These are phyloP conservation scores for Botryotinia narcissicola DNA, from an alignment of 2,329 filamentous ascomycete species.

Conservation along the genomic window DNA sequence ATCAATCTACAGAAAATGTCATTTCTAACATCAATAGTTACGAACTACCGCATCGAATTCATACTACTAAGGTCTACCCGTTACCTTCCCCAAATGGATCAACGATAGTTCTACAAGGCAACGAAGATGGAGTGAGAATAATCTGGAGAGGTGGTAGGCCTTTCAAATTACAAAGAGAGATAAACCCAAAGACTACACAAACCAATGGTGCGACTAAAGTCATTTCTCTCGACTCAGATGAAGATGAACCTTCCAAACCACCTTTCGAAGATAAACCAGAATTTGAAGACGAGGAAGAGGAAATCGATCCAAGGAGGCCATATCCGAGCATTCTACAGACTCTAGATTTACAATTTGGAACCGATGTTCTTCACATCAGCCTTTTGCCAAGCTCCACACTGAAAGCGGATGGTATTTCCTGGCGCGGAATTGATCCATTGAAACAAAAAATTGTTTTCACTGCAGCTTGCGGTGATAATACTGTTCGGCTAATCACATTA, in stretches of 20 bases:
- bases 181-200: conserved; percentile 41
- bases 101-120: conserved; percentile 60
- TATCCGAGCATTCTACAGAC: conserved; percentile 58
- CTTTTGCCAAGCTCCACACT: conserved; percentile 51
- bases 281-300: conserved; percentile 54
- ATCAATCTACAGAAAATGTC: neutral
- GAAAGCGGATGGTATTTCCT: conserved; percentile 49
- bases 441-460: conserved; percentile 60
- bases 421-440: conserved; percentile 48
- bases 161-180: conserved; percentile 50
- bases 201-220: conserved; percentile 56
- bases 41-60: conserved; percentile 55
- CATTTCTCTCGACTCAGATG: conserved; percentile 64
- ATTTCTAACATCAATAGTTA: conserved; percentile 46
- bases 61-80: conserved; percentile 61
- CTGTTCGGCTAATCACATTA: conserved; percentile 56
- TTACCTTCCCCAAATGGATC: conserved; percentile 62
- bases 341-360: conserved; percentile 59
- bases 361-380: conserved; percentile 54
- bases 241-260: conserved; percentile 46
- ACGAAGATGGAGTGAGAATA: conserved; percentile 60
- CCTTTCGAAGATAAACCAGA: conserved; percentile 53
- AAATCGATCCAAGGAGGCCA: conserved; percentile 37
- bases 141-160: conserved; percentile 61
- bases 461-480: conserved; percentile 56